Evolutionary conservation across 139 green algal genomes (phyloP).

Genomic region (Micromonas pusilla): DNA sequence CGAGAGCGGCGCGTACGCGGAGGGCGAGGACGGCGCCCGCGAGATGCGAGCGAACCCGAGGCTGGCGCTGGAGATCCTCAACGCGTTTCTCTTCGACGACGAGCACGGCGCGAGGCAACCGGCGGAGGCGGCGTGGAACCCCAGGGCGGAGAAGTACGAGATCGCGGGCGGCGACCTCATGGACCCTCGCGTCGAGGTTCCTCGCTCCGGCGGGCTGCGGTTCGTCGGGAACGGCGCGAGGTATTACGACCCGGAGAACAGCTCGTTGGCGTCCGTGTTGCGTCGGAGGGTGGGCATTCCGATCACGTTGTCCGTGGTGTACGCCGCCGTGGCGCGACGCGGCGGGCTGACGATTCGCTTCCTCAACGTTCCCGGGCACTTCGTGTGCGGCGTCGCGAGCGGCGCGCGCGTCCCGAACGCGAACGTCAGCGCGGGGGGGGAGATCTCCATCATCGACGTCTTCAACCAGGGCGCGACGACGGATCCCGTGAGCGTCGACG

Average conservation of each 20-base stretch:
- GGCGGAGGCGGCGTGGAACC: neutral
- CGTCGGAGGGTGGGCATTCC: neutral
- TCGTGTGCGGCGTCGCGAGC: neutral
- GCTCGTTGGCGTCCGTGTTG: neutral
- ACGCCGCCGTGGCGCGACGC: neutral
- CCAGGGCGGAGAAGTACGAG: neutral
- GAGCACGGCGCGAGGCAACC: neutral
- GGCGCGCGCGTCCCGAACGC: too few relatives aligned
- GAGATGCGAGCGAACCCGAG: too few relatives aligned
- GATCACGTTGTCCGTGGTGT: neutral
- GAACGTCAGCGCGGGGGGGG: too few relatives aligned
- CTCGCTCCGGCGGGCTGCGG: neutral
- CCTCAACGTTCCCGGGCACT: neutral
- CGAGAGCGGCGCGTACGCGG: neutral
- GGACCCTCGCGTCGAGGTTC: neutral
- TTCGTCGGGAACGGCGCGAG: neutral
- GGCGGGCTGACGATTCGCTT: neutral
- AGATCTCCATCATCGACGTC: too few relatives aligned
- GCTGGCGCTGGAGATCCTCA: neutral
- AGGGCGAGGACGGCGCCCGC: too few relatives aligned
- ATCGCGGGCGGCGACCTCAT: too few relatives aligned
- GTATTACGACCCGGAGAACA: neutral
- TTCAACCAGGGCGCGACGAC: too few relatives aligned
- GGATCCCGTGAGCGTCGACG: too few relatives aligned
- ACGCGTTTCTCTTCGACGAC: neutral